A percentile compares a stretch with the other conserved stretches of the same genome.
Evolutionary conservation across 768 basidiomycete genomes (phyloP).

Genomic region (Hericium coralloides): DNA sequence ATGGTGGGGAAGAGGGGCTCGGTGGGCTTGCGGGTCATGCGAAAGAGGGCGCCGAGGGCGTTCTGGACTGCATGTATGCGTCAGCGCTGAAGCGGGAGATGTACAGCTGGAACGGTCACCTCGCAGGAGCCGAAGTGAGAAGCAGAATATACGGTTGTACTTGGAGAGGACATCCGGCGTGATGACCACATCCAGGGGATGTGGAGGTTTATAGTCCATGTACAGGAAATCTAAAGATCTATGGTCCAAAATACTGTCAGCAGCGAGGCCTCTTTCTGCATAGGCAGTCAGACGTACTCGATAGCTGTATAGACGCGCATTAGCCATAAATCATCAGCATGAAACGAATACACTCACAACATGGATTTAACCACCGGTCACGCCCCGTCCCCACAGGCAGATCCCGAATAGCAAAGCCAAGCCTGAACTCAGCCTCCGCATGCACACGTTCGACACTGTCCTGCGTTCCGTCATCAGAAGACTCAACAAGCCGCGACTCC

Average conservation of each 20-base stretch:
- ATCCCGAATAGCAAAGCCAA: slow-evolving; percentile 82
- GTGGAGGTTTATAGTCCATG: slow-evolving; percentile 84
- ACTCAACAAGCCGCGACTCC: slow-evolving; percentile 21
- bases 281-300: slow-evolving; percentile 20
- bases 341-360: slow-evolving; percentile 43
- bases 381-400: slow-evolving; percentile 52
- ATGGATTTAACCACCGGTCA: slow-evolving; percentile 76
- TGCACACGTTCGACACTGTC: slow-evolving; percentile 17
- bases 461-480: background rate
- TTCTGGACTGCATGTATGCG: slow-evolving; percentile 45
- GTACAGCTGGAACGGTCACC: slow-evolving; percentile 33
- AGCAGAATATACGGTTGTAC: slow-evolving; percentile 77
- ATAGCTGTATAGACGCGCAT: slow-evolving; percentile 18
- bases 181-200: slow-evolving; percentile 66
- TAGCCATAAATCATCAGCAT: background rate
- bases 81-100: background rate
- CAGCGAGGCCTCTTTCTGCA: background rate
- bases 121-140: slow-evolving; percentile 70
- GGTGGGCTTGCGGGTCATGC: slow-evolving; percentile 40
- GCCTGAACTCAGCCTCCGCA: slow-evolving; percentile 61
- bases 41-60: slow-evolving; percentile 55
- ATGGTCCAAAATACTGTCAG: slow-evolving; percentile 5
- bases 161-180: slow-evolving; percentile 67
- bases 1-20: slow-evolving; percentile 53
- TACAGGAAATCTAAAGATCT: slow-evolving; percentile 87